Evolutionary conservation across 164 flowering plant genomes (phyloP).

Genomic region (Stephania japonica): DNA sequence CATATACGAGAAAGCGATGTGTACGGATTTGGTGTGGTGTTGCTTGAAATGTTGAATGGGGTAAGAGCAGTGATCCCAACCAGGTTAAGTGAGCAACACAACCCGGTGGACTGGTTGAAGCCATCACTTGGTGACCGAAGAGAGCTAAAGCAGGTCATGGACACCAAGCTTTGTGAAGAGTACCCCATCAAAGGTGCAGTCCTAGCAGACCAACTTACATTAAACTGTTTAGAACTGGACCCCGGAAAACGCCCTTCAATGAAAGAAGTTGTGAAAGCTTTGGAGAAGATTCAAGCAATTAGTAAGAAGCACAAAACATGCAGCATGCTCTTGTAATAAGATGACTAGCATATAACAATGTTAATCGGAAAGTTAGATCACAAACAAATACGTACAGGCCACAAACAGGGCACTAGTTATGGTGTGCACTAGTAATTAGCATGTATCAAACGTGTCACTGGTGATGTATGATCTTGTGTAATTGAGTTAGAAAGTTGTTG

Average conservation of each 20-base stretch:
- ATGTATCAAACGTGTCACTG: no score
- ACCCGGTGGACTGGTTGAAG: slow-evolving; percentile 69
- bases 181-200: slow-evolving; percentile 51
- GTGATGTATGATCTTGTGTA: no score
- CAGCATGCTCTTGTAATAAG: no score
- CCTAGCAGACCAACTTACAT: slow-evolving; percentile 52
- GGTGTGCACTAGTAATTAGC: no score
- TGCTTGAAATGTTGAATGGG: slow-evolving; percentile 73
- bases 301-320: slow-evolving; percentile 25
- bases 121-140: slow-evolving; percentile 44
- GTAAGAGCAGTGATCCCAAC: slow-evolving; percentile 56
- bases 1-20: slow-evolving; percentile 87
- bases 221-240: slow-evolving; percentile 50
- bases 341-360: no score
- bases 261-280: slow-evolving; percentile 56
- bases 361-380: no score
- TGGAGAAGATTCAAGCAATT: slow-evolving; percentile 38
- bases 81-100: slow-evolving; percentile 58
- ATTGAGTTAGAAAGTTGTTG: no score
- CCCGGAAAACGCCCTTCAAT: slow-evolving; percentile 67
- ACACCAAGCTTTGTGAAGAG: slow-evolving; percentile 45
- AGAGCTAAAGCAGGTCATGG: slow-evolving; percentile 52
- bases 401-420: no score
- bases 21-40: slow-evolving; percentile 81
- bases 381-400: no score